phyloP scores from a whole-genome alignment of 306 rosid species.

The Herpetospermum pedunculosum region DNA sequence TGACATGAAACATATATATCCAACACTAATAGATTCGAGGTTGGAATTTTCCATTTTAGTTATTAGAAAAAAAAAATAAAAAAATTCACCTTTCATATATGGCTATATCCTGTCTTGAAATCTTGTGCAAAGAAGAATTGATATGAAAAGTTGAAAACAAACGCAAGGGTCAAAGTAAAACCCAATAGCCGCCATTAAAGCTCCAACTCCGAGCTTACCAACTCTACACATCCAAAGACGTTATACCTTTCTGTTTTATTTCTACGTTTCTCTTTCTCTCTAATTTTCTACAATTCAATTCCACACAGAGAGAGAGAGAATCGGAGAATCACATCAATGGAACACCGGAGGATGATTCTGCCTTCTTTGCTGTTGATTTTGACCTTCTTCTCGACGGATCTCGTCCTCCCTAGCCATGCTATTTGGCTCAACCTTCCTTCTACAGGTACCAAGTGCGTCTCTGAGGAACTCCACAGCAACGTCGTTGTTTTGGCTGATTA shows the following conservation, averaged over 20 bases:
- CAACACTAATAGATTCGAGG: no score
- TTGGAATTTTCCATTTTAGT: no score
- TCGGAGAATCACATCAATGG: not conserved
- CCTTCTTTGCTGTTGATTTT: not conserved
- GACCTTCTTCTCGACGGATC: constrained; percentile 15
- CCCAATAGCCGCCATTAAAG: not conserved
- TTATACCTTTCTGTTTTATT: not conserved
- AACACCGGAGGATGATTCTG: not conserved
- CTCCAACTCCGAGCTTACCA: not conserved
- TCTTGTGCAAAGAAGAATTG: no score
- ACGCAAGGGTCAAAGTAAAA: no score
- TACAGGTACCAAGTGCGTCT: constrained; percentile 68
- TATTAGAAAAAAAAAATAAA: no score
- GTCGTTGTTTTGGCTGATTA: constrained; percentile 89
- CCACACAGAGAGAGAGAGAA: not conserved
- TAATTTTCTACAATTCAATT: not conserved
- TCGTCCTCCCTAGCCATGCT: constrained; percentile 20
- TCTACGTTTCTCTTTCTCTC: not conserved
- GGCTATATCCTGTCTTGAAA: no score
- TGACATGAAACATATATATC: no score
- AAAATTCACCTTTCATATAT: no score
- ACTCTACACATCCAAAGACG: not conserved
- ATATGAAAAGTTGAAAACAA: no score
- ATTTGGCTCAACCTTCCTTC: constrained; percentile 47
- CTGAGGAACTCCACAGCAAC: constrained; percentile 87